Evolutionary conservation across 192 early-diverging fungal genomes (phyloP).

Genomic region (Backusella macrospora): DNA sequence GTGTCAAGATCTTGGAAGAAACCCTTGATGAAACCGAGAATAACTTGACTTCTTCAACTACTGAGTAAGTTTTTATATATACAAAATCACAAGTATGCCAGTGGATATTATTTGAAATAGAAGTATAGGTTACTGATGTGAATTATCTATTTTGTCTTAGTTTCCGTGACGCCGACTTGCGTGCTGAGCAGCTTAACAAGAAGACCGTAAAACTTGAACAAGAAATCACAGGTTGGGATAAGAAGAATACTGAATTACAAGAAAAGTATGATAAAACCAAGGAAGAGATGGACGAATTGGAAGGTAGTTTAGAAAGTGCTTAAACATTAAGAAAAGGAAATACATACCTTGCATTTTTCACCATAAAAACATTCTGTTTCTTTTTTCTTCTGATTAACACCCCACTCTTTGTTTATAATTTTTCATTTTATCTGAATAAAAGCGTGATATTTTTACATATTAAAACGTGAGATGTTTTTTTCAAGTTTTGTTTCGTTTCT

Average conservation of each 20-base stretch:
- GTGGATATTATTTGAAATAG: neutral
- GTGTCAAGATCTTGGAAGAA: slow-evolving; percentile 40
- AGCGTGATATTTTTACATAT: neutral
- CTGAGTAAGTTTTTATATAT: slow-evolving; percentile 30
- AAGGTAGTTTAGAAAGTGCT: slow-evolving; percentile 77
- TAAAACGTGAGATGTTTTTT: neutral
- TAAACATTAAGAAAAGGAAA: slow-evolving; percentile 44
- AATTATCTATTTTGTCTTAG: neutral
- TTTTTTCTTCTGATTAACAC: neutral
- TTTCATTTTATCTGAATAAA: neutral
- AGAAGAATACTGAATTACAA: slow-evolving; percentile 72
- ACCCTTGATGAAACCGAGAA: slow-evolving; percentile 32
- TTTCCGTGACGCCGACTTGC: slow-evolving; percentile 69
- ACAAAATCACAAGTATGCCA: neutral
- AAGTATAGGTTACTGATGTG: neutral
- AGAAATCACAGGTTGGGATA: slow-evolving; percentile 72
- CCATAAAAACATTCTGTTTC: neutral
- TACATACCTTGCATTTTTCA: neutral
- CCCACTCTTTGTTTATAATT: neutral
- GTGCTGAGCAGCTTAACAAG: slow-evolving; percentile 84
- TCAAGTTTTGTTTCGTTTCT: neutral
- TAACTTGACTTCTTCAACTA: slow-evolving; percentile 30
- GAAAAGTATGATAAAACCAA: slow-evolving; percentile 72
- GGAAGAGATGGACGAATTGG: slow-evolving; percentile 76
- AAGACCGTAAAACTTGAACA: slow-evolving; percentile 78